These are phyloP conservation scores for Trichosporon sp. DNA, from an alignment of 1,284 basidiomycete species.

Conservation along the genomic window DNA sequence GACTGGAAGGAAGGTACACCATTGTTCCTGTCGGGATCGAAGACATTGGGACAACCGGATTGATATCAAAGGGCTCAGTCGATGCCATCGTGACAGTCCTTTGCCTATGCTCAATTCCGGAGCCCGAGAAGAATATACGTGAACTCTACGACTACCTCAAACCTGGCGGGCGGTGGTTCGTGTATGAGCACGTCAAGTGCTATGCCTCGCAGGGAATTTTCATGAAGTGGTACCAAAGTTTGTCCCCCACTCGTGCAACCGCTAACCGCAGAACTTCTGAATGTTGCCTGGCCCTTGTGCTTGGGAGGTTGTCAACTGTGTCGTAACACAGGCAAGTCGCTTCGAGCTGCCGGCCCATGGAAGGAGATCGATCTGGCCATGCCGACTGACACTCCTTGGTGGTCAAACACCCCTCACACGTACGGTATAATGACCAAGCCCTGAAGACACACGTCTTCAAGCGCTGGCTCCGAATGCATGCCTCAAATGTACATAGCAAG, in stretches of 20 bases:
- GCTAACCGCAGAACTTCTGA: slow-evolving; percentile 26
- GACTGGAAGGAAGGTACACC: slow-evolving; percentile 28
- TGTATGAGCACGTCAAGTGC: slow-evolving; percentile 31
- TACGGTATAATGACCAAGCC: slow-evolving; percentile 31
- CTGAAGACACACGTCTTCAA: not conserved
- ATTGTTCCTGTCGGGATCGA: slow-evolving; percentile 31
- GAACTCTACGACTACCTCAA: slow-evolving; percentile 34
- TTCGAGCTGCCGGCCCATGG: slow-evolving; percentile 27
- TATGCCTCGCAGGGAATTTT: slow-evolving; percentile 22
- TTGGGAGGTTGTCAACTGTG: slow-evolving; percentile 32
- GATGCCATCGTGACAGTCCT: slow-evolving; percentile 31
- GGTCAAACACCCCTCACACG: slow-evolving; percentile 26
- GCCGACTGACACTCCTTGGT: slow-evolving; percentile 30
- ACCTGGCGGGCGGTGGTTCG: slow-evolving; percentile 31
- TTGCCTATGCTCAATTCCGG: slow-evolving; percentile 32
- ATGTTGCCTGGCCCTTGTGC: slow-evolving; percentile 29
- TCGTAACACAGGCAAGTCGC: slow-evolving; percentile 24
- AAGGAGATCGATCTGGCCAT: slow-evolving; percentile 28
- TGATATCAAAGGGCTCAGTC: slow-evolving; percentile 28
- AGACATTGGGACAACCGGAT: slow-evolving; percentile 23
- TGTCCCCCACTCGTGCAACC: not conserved
- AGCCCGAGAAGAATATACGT: slow-evolving; percentile 29
- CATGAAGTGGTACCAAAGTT: slow-evolving; percentile 28
- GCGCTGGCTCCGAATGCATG: too few relatives aligned
- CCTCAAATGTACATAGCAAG: too few relatives aligned